A percentile compares a stretch with the other conserved stretches of the same genome.
These are phyloP conservation scores for Annona squamosa DNA, from an alignment of 164 flowering plant species.

Conservation along the genomic window DNA sequence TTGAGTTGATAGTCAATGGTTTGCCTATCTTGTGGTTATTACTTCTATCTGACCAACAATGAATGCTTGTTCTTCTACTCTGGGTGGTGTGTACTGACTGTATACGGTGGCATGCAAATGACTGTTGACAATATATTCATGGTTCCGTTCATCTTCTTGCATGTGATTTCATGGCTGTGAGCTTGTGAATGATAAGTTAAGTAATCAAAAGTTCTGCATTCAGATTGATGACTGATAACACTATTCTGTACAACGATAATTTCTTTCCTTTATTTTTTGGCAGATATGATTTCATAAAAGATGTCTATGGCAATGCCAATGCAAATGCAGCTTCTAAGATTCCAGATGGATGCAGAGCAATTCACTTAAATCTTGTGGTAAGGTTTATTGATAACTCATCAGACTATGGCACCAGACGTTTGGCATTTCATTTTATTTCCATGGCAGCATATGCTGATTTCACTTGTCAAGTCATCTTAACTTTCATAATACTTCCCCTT, in stretches of 20 bases:
- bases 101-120: too few species aligned
- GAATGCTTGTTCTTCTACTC: too few species aligned
- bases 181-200: too few species aligned
- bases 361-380: not conserved
- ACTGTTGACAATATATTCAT: too few species aligned
- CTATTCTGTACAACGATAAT: not conserved
- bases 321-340: not conserved
- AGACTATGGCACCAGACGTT: not conserved
- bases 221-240: not conserved
- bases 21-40: too few species aligned
- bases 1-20: too few species aligned
- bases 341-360: not conserved
- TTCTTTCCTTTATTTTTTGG: not conserved
- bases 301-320: not conserved
- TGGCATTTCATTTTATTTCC: not conserved
- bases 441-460: not conserved
- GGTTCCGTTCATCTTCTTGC: too few species aligned
- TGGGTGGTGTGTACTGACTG: too few species aligned
- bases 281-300: not conserved
- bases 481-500: not conserved
- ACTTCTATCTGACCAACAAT: too few species aligned
- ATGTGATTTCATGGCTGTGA: too few species aligned
- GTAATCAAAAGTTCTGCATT: not conserved
- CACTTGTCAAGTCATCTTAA: not conserved
- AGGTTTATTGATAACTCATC: not conserved